Conservation (phyloP, 352 stramenopile species). For the Lagenidium giganteum region DNA sequence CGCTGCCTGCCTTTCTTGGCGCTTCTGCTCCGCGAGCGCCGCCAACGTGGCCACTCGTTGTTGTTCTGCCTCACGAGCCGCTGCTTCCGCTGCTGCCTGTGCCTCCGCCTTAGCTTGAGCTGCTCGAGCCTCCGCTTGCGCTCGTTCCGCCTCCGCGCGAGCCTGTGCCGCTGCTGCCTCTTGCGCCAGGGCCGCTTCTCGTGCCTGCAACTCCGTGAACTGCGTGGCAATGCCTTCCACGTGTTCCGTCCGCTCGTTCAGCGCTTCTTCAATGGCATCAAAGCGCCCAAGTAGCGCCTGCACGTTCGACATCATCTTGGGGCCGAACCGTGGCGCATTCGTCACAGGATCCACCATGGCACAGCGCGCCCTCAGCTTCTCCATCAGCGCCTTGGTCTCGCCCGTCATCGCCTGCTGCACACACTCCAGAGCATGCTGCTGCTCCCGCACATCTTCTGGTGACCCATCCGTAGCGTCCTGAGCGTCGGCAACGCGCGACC, state of each 20-base stretch:
- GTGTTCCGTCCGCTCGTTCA: constrained; percentile 20
- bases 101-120: too few species aligned
- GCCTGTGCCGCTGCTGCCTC: constrained; percentile 7
- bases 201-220: constrained; percentile 8
- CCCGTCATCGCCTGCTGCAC: constrained; percentile 23
- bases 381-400: constrained; percentile 29
- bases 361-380: constrained; percentile 45
- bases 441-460: too few species aligned
- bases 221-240: constrained; percentile 16
- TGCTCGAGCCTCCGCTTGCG: constrained; percentile 1
- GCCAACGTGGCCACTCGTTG: constrained; percentile 40
- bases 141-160: constrained; percentile 7
- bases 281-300: constrained; percentile 44
- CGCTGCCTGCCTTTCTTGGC: constrained; percentile 26
- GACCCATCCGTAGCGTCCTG: too few species aligned
- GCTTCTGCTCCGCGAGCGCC: constrained; percentile 46
- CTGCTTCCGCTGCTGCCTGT: constrained; percentile 13
- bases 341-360: constrained; percentile 67
- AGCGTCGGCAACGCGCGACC: too few species aligned
- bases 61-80: constrained; percentile 18
- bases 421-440: too few species aligned
- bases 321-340: constrained; percentile 62
- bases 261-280: constrained; percentile 28
- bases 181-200: constrained; percentile 2
- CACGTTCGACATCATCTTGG: constrained; percentile 71